phyloP scores from a whole-genome alignment of 345 rosid genomes.

The Passiflora organensis region DNA sequence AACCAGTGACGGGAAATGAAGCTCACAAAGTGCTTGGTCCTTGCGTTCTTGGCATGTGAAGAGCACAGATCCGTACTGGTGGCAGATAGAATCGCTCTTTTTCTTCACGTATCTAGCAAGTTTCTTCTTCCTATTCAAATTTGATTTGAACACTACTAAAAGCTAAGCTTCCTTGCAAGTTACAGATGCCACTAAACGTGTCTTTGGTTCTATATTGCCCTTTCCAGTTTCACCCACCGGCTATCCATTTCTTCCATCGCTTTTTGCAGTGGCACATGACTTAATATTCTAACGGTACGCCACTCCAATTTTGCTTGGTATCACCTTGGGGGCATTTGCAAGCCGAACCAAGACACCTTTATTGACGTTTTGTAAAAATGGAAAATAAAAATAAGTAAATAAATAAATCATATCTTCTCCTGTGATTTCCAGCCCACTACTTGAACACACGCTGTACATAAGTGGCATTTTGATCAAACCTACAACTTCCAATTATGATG shows the following conservation, averaged over 20 bases:
- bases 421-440: too few relatives aligned
- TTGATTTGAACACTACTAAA: not conserved
- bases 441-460: too few relatives aligned
- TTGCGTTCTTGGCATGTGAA: slow-evolving; percentile 15
- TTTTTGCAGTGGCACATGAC: not conserved
- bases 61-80: not conserved
- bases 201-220: not conserved
- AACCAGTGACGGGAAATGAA: slow-evolving; percentile 5
- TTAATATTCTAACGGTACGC: not conserved
- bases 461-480: too few relatives aligned
- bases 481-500: too few relatives aligned
- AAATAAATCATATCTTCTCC: too few relatives aligned
- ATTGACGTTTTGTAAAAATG: too few relatives aligned
- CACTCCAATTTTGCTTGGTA: not conserved
- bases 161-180: not conserved
- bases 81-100: not conserved
- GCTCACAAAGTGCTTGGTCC: slow-evolving; percentile 11
- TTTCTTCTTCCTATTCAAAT: not conserved
- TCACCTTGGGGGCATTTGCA: too few relatives aligned
- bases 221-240: not conserved
- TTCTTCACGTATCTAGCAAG: not conserved
- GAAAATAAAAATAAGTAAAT: too few relatives aligned
- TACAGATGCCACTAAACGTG: not conserved
- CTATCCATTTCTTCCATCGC: slow-evolving; percentile 14
- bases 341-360: too few relatives aligned